Percentiles rank a stretch among this genome's conserved stretches.
Evolutionary conservation across 2,329 filamentous ascomycete genomes (phyloP).

Genomic region (Epichloe gansuensis): DNA sequence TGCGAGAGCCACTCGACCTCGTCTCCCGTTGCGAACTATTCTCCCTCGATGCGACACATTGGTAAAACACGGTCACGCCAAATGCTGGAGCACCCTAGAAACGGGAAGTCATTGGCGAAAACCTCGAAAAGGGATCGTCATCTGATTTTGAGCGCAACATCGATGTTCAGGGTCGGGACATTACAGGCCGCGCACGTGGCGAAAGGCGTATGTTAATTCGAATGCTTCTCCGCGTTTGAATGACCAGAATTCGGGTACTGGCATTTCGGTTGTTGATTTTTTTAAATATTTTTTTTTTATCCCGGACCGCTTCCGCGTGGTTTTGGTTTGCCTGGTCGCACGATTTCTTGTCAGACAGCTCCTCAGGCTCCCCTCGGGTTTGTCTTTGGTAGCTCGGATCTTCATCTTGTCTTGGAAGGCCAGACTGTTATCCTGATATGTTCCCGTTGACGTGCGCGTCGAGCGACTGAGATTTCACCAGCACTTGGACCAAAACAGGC

Average conservation of each 20-base stretch:
- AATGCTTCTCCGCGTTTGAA: not conserved
- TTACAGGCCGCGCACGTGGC: not conserved
- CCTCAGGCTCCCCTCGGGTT: not conserved
- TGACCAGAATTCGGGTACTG: not conserved
- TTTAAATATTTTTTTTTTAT: not conserved
- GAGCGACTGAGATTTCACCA: too few relatives aligned
- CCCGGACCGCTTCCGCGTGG: not conserved
- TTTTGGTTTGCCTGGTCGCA: not conserved
- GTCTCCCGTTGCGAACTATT: not conserved
- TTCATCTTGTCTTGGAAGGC: too few relatives aligned
- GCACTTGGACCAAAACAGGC: too few relatives aligned
- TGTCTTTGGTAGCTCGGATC: not conserved
- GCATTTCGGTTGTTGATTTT: not conserved
- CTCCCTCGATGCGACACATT: not conserved
- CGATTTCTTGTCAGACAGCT: not conserved
- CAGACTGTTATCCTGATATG: too few relatives aligned
- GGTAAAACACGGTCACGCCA: not conserved
- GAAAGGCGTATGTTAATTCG: not conserved
- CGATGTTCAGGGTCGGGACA: not conserved
- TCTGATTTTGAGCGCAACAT: not conserved
- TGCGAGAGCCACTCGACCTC: not conserved
- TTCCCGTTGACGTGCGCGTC: too few relatives aligned
- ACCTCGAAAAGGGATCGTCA: not conserved
- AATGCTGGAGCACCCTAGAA: not conserved
- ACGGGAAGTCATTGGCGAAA: not conserved